phyloP scores from a whole-genome alignment of 1,139 yeast genomes.

The Candida sanyaensis region DNA sequence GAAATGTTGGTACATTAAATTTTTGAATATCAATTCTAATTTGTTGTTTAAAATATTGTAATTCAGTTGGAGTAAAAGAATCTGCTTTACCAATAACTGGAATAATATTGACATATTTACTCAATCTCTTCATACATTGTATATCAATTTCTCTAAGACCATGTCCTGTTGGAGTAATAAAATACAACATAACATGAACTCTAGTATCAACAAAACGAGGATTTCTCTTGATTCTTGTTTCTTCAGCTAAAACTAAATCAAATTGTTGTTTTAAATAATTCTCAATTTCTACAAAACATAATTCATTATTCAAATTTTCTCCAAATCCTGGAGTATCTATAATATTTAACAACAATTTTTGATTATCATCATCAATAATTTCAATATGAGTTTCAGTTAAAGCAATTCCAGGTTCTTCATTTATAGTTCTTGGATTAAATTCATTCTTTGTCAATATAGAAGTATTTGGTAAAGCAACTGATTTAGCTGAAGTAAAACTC shows the following conservation, averaged over 20 bases:
- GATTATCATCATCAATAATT: conserved; percentile 74
- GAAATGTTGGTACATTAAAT: conserved; percentile 80
- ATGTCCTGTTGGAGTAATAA: conserved; percentile 76
- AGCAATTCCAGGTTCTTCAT: conserved; percentile 61
- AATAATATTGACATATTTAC: conserved; percentile 80
- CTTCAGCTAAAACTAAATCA: conserved; percentile 90
- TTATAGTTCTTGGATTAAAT: conserved; percentile 44
- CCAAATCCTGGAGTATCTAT: conserved; percentile 84
- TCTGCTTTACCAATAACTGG: conserved; percentile 91
- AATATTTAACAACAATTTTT: conserved; percentile 60
- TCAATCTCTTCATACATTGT: conserved; percentile 73
- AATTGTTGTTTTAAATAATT: conserved; percentile 84
- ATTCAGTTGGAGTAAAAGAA: conserved; percentile 76
- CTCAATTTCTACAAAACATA: conserved; percentile 69
- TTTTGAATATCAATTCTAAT: conserved; percentile 71
- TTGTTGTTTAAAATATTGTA: conserved; percentile 56
- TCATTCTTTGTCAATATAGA: conserved; percentile 43
- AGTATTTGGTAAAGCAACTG: conserved; percentile 51
- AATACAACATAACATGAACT: conserved; percentile 71
- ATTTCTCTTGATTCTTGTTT: conserved; percentile 85
- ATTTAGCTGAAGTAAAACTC: conserved; percentile 52
- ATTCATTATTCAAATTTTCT: conserved; percentile 63
- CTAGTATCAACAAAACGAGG: conserved; percentile 79
- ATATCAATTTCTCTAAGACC: conserved; percentile 76
- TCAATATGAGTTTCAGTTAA: conserved; percentile 72